phyloP scores from a whole-genome alignment of 1,284 basidiomycete species.

The Papiliotrema nemorosa region DNA sequence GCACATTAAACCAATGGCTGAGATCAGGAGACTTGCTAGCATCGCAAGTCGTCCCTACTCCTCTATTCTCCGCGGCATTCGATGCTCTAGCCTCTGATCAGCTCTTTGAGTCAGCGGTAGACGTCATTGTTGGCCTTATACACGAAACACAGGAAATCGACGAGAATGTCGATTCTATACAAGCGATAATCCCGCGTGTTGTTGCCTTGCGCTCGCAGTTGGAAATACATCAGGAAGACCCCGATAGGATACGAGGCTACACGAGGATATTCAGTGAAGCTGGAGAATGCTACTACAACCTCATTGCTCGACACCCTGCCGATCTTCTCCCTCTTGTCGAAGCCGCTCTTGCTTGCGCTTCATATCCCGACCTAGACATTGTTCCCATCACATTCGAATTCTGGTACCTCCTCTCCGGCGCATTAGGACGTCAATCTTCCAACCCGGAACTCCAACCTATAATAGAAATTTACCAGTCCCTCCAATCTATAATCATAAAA shows the following conservation, averaged over 20 bases:
- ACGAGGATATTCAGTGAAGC: slow-evolving; percentile 92
- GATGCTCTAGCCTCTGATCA: slow-evolving; percentile 77
- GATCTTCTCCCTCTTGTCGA: slow-evolving; percentile 92
- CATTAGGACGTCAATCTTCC: slow-evolving; percentile 56
- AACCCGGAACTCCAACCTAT: slow-evolving; percentile 52
- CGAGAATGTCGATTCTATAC: slow-evolving; percentile 85
- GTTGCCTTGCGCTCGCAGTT: slow-evolving; percentile 69
- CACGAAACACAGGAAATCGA: slow-evolving; percentile 98
- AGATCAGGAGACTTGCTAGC: slow-evolving; percentile 77
- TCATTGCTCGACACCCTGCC: slow-evolving; percentile 84
- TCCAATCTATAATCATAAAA: slow-evolving; percentile 81
- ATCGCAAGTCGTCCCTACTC: slow-evolving; percentile 64
- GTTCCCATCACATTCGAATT: slow-evolving; percentile 98
- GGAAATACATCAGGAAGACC: slow-evolving; percentile 60
- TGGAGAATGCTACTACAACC: slow-evolving; percentile 86
- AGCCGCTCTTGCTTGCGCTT: slow-evolving; percentile 89
- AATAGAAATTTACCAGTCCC: slow-evolving; percentile 72
- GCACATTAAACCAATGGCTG: slow-evolving; percentile 83
- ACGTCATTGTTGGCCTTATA: slow-evolving; percentile 89
- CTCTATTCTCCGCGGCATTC: slow-evolving; percentile 80
- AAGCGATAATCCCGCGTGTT: slow-evolving; percentile 78
- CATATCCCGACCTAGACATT: slow-evolving; percentile 90
- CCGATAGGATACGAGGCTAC: slow-evolving; percentile 84
- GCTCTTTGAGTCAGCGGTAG: slow-evolving; percentile 88
- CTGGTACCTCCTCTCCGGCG: slow-evolving; percentile 90